Base-by-base conservation (phyloP, 1,139 yeast genomes). In the Candida sp. region DNA sequence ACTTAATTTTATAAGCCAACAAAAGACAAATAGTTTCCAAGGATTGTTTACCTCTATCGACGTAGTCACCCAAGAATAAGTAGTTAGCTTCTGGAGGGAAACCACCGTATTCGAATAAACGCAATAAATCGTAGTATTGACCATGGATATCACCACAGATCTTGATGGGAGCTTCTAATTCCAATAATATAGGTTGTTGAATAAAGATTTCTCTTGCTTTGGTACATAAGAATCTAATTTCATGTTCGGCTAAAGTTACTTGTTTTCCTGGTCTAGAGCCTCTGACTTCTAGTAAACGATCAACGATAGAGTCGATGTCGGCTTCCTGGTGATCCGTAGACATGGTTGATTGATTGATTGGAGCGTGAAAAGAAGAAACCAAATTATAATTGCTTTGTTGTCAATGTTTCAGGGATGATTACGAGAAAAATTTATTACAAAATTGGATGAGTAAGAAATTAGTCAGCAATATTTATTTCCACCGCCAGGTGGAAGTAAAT, bases 81-180 rank as follows among this genome's bases (percentile, higher is more conserved):
- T 91, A 91, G 71, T 91, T 91, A 27, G 97, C 96, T 66, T 90
- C 97, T n/a, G 98, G 98, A 4, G 98, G 98, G 76, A 91, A 93
- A 5, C 98, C 99, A 55, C 98, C 98, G 62, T 91, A 90, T 72
- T 93, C 98, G 61, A 93, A 91, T 57, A 93, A 80, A 69, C 98
- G 86, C 65, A 93, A 79, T 60, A 93, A 79, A 70, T 93, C 99
- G 62, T 91, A 91, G 68, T 91, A 93, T 70, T 93, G 99, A 47
- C 98, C 98, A 66, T 93, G 99, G 59, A 93, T 90, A 66, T 93
- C 99, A 66, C 98, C 98, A 71, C 85, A 73, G 54, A 84, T 84
- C 69, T 93, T 93, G 61, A 93, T 91, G 44, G 99, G 99, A 23
- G 99, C 98, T 68, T 91, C 98, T 55, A 93, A 80, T 66, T 93